Conservation (phyloP, 495 filamentous ascomycete genomes). For the Xanthoparmelia taractica region DNA sequence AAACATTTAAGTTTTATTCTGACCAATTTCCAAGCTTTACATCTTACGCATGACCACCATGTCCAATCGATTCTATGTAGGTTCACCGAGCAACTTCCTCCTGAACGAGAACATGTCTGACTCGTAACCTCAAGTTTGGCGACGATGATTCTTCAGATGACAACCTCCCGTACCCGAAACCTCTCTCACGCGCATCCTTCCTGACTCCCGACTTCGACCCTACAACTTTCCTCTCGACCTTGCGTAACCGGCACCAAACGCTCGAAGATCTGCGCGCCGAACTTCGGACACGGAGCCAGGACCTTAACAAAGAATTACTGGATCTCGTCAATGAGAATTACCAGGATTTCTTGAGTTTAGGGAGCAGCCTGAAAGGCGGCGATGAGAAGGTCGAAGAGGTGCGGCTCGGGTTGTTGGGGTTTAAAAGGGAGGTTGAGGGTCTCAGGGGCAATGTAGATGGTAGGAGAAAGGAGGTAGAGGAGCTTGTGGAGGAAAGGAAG, state of each 20-base stretch:
- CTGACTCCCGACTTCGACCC: slow-evolving; percentile 72
- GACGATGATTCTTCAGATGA: slow-evolving; percentile 53
- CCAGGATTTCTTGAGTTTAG: slow-evolving; percentile 76
- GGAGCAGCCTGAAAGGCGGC: slow-evolving; percentile 72
- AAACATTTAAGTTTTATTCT: too few relatives aligned
- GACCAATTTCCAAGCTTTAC: too few relatives aligned
- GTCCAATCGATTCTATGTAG: slow-evolving; percentile 27
- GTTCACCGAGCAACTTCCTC: not conserved
- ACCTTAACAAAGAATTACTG: slow-evolving; percentile 73
- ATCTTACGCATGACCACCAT: not conserved
- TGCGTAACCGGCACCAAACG: slow-evolving; percentile 84
- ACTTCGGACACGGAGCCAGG: slow-evolving; percentile 63
- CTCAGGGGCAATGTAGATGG: slow-evolving; percentile 49
- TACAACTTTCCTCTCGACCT: slow-evolving; percentile 69
- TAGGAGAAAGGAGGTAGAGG: slow-evolving; percentile 46
- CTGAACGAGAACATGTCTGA: not conserved
- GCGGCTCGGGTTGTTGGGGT: slow-evolving; percentile 76
- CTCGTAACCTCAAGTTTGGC: slow-evolving; percentile 35
- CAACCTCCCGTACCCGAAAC: slow-evolving; percentile 73
- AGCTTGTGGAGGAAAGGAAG: slow-evolving; percentile 48
- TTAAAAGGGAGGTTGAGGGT: slow-evolving; percentile 64
- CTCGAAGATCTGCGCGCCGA: slow-evolving; percentile 89
- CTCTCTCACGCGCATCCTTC: slow-evolving; percentile 71
- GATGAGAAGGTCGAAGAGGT: slow-evolving; percentile 90
- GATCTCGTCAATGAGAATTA: slow-evolving; percentile 94